Percentiles rank a stretch among this genome's conserved stretches.
phyloP scores from a whole-genome alignment of 2,329 filamentous ascomycete genomes.

The Colletotrichum tamarilloi region DNA sequence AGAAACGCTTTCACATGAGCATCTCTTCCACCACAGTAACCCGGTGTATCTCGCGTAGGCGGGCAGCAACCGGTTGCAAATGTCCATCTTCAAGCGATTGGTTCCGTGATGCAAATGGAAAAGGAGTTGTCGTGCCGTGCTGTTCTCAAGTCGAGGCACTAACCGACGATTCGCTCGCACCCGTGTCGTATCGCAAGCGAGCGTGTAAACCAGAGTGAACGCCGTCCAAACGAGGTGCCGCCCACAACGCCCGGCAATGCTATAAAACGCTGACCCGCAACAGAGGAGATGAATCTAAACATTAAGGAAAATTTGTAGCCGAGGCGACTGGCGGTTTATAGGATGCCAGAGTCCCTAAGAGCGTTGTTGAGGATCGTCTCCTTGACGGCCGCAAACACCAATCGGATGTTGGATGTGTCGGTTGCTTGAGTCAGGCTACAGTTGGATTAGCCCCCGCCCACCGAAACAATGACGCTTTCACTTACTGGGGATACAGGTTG shows the following conservation, averaged over 20 bases:
- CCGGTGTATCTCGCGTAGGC: constrained; percentile 17
- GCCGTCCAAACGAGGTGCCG: constrained; percentile 36
- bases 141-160: constrained; percentile 4
- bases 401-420: constrained; percentile 96
- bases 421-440: constrained; percentile 95
- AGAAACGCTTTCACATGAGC: neutral
- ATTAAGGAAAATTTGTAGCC: constrained; percentile 16
- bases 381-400: constrained; percentile 98
- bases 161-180: constrained; percentile 21
- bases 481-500: constrained; percentile 97
- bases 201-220: constrained; percentile 36
- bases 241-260: constrained; percentile 39
- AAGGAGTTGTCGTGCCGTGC: neutral
- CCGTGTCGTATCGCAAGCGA: constrained; percentile 26
- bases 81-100: constrained; percentile 15
- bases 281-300: constrained; percentile 37
- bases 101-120: constrained; percentile 18
- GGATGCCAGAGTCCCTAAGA: constrained; percentile 96
- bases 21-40: neutral
- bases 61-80: constrained; percentile 23
- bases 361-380: constrained; percentile 99
- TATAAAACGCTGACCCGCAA: constrained; percentile 37
- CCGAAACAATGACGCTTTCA: constrained; percentile 40
- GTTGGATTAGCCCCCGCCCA: constrained; percentile 18
- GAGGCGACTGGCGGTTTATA: constrained; percentile 61